Percentiles rank a stretch among this genome's conserved stretches.
Evolutionary conservation across 352 stramenopile genomes (phyloP).

Genomic region (Phytophthora crassamura): DNA sequence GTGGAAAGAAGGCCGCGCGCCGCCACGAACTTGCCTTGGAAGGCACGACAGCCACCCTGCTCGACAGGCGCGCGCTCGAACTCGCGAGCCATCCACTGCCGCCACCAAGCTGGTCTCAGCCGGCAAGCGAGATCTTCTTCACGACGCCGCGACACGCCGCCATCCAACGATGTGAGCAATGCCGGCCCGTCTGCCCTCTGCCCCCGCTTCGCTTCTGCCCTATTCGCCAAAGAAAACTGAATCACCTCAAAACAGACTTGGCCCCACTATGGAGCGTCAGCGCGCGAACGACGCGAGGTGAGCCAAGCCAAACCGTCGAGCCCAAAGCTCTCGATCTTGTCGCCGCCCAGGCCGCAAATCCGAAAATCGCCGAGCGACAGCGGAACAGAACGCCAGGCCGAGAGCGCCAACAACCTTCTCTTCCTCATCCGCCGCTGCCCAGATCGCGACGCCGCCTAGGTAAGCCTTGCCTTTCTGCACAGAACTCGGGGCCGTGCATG

Average conservation of each 20-base stretch:
- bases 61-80: not conserved
- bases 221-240: slow-evolving; percentile 42
- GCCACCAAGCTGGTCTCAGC: slow-evolving; percentile 14
- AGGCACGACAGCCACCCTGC: not conserved
- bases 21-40: slow-evolving; percentile 2
- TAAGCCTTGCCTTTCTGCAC: slow-evolving; percentile 16
- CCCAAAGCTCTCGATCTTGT: slow-evolving; percentile 32
- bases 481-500: slow-evolving; percentile 5
- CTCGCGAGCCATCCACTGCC: not conserved
- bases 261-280: slow-evolving; percentile 28
- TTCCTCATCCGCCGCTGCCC: not conserved
- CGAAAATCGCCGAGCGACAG: slow-evolving; percentile 36
- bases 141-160: slow-evolving; percentile 36
- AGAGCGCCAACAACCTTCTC: no score
- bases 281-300: slow-evolving; percentile 23
- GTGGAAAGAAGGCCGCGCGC: slow-evolving; percentile 19
- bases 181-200: slow-evolving; percentile 19
- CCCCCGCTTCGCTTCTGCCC: slow-evolving; percentile 30
- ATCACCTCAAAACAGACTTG: slow-evolving; percentile 34
- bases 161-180: slow-evolving; percentile 39
- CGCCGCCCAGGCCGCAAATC: slow-evolving; percentile 30
- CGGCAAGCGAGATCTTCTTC: slow-evolving; percentile 30
- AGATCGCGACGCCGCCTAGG: slow-evolving; percentile 29
- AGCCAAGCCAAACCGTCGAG: slow-evolving; percentile 22
- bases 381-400: slow-evolving; percentile 23